Percentiles rank a stretch among this genome's conserved stretches.
These are phyloP conservation scores for Tuber aestivum DNA, from an alignment of 495 filamentous ascomycete species.

Conservation along the genomic window DNA sequence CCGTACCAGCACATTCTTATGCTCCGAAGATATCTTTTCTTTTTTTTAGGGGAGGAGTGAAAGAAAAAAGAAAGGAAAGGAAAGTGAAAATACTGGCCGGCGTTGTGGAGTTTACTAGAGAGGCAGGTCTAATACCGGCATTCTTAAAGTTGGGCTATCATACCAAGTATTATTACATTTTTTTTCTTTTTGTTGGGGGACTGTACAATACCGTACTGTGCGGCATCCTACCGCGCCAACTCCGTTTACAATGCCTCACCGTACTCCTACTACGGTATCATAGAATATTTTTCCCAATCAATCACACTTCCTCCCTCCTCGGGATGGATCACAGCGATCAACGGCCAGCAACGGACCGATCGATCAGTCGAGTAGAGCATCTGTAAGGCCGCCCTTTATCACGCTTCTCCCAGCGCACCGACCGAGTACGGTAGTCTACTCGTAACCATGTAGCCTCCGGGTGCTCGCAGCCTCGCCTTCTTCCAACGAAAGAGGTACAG, in stretches of 20 bases:
- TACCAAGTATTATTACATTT: slow-evolving; percentile 28
- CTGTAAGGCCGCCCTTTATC: neutral
- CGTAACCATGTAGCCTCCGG: no score
- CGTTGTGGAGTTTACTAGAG: slow-evolving; percentile 8
- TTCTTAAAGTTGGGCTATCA: slow-evolving; percentile 14
- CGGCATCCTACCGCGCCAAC: no score
- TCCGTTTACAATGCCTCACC: neutral
- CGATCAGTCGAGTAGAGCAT: neutral
- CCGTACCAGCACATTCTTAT: no score
- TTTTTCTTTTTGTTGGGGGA: neutral
- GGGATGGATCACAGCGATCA: neutral
- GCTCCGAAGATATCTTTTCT: neutral
- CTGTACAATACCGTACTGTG: no score
- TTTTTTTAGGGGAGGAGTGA: no score
- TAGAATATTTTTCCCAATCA: neutral
- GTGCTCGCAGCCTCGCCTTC: no score
- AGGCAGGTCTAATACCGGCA: slow-evolving; percentile 12
- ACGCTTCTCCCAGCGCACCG: no score
- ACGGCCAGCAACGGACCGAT: neutral
- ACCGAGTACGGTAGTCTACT: no score
- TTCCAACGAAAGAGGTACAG: no score
- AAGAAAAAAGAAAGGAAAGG: neutral
- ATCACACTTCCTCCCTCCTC: neutral
- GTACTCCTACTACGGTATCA: no score
- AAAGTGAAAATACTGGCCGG: neutral